Base-by-base conservation (phyloP, 805 yeast species). In the Wickerhamomyces hampshirensis region DNA sequence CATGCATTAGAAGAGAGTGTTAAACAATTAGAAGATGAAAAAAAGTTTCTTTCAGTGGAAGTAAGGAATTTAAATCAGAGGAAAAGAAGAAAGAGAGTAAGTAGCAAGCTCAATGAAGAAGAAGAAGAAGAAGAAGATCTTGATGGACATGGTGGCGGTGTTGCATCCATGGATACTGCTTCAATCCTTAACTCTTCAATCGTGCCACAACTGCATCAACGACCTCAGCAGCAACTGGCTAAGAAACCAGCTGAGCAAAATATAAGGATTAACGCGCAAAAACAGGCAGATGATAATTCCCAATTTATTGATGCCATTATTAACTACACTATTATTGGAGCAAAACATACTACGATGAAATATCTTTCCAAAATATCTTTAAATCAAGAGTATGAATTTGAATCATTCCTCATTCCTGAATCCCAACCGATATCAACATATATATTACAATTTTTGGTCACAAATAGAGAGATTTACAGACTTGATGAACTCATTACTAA, bases 21-120 rank as follows among this genome's bases (percentile, higher is more conserved):
- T 6, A 66, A 60, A 37, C 63, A 63, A 34, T 54, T 73, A 24
- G 73, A 71, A 43, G 75, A 73, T 35, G 83, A 79, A 46, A 73
- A 71, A 50, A 65, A 70, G 55, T 80, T 80, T 45, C 54, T 77
- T 28, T 56, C 59, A 10, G 66, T 72, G 26, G 82, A 76, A 43
- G 56, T 68, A 35, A 66, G 63, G 40, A 69, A 58, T 15, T 23
- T 46, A 14, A 44, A 34, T 16, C 34, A 38, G 10, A 37, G 39
- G 28, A 53, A 50, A 42, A 46, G 41, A 15, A 41, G 51, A 18
- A 48, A 43, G 23, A 36, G 39, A 19, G 7, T 15, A 15, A 39
- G 38, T 11, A 39, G 35, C 10, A 40, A 23, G 17, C 35, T 17
- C 13, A 23, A 42, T 33, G 33, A 28, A 33, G 19, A 41, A 33